Conservation (phyloP, 1,284 basidiomycete species). For the Ustanciosporium gigantosporum region DNA sequence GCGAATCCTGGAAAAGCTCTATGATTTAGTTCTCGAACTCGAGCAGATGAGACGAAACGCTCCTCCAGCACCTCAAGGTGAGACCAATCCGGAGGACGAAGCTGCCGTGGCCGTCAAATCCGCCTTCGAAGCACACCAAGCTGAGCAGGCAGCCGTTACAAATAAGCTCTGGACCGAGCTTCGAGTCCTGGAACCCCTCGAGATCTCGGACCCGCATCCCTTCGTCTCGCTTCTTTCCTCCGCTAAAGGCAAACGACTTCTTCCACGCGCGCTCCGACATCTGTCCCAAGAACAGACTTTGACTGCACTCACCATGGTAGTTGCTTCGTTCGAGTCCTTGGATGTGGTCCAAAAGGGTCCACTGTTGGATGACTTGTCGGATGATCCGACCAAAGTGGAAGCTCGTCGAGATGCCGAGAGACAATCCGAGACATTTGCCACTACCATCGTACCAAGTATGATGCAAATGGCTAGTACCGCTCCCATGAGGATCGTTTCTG, state of each 20-base stretch:
- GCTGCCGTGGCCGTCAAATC: constrained; percentile 13
- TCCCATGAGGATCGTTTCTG: constrained; percentile 79
- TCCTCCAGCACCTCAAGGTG: constrained; percentile 63
- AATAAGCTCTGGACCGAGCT: constrained; percentile 74
- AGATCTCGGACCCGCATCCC: constrained; percentile 94
- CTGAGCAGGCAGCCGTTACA: constrained; percentile 38
- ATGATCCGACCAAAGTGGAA: constrained; percentile 17
- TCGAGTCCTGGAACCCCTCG: constrained; percentile 84
- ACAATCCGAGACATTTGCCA: constrained; percentile 86
- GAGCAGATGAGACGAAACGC: constrained; percentile 84
- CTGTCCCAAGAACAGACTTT: constrained; percentile 78
- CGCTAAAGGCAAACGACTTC: constrained; percentile 88
- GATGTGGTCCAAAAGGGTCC: constrained; percentile 64
- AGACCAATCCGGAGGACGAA: constrained; percentile 62
- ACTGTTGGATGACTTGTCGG: constrained; percentile 23
- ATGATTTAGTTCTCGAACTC: constrained; percentile 79
- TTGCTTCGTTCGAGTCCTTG: constrained; percentile 89
- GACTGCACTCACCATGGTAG: constrained; percentile 84
- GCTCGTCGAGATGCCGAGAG: constrained; percentile 72
- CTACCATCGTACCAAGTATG: constrained; percentile 82
- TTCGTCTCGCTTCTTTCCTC: constrained; percentile 89
- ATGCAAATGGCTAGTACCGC: constrained; percentile 78
- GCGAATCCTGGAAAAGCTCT: constrained; percentile 80
- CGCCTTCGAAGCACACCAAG: constrained; percentile 22
- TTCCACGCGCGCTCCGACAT: constrained; percentile 87